These are phyloP conservation scores for Globisporangium parvum DNA, from an alignment of 352 stramenopile species.

Conservation along the genomic window DNA sequence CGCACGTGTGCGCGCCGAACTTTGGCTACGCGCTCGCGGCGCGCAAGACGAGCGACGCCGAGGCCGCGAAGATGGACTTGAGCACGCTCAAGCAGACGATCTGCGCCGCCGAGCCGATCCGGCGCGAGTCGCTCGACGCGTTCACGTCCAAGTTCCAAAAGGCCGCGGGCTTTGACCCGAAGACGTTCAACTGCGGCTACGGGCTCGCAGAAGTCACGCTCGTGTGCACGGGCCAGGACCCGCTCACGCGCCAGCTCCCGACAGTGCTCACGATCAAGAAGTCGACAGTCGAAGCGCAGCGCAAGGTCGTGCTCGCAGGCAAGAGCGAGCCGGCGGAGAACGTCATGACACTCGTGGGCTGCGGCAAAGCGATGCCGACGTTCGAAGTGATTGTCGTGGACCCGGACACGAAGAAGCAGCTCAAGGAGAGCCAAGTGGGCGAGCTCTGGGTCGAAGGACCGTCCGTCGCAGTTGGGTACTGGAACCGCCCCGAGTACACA, in stretches of 20 bases:
- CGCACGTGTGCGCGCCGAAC: constrained; percentile 72
- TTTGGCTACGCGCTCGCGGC: constrained; percentile 75
- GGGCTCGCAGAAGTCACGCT: constrained; percentile 79
- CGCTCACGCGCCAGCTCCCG: constrained; percentile 34
- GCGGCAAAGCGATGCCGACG: constrained; percentile 70
- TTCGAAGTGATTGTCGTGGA: constrained; percentile 70
- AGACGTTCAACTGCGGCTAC: constrained; percentile 81
- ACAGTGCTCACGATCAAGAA: constrained; percentile 69
- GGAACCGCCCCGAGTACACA: constrained; percentile 60
- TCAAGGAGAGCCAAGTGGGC: constrained; percentile 61
- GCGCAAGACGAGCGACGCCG: constrained; percentile 67
- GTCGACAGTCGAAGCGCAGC: constrained; percentile 47
- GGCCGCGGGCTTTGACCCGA: constrained; percentile 45
- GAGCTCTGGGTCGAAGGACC: constrained; percentile 93
- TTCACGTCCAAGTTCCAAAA: constrained; percentile 65
- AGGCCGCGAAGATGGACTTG: constrained; percentile 55
- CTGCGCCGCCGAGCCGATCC: constrained; percentile 78
- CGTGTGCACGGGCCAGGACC: constrained; percentile 69
- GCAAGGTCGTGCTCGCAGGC: constrained; percentile 31
- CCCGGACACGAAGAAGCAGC: constrained; percentile 36
- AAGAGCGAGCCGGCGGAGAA: constrained; percentile 24
- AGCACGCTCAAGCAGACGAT: constrained; percentile 66
- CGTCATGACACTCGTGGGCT: constrained; percentile 67
- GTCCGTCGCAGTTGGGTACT: constrained; percentile 68
- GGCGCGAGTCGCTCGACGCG: constrained; percentile 62